Evolutionary conservation across 805 yeast genomes (phyloP).

Genomic region (Spencermartinsiella europaea): DNA sequence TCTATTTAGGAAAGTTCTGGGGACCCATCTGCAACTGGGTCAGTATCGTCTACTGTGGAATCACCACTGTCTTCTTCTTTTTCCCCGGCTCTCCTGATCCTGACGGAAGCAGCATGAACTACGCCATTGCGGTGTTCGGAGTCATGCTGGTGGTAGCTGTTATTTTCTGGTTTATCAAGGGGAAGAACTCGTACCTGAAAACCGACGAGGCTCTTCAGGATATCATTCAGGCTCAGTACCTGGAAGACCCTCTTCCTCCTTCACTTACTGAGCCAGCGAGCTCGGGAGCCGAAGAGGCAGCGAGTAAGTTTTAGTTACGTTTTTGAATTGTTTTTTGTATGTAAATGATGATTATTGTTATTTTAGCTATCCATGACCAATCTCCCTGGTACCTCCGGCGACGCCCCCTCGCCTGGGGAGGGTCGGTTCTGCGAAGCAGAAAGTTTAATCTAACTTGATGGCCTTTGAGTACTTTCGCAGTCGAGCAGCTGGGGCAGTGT

Average conservation of each 20-base stretch:
- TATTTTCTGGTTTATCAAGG: constrained; percentile 14
- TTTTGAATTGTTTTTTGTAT: too few relatives aligned
- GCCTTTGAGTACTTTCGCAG: constrained; percentile 6
- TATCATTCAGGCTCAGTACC: constrained; percentile 4
- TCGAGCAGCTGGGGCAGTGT: constrained; percentile 37
- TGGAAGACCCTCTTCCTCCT: constrained; percentile 2
- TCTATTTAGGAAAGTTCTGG: constrained; percentile 17
- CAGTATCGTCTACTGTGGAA: constrained; percentile 13
- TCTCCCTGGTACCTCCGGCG: too few relatives aligned
- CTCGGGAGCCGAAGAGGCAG: too few relatives aligned
- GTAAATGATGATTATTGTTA: too few relatives aligned
- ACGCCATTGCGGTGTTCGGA: constrained; percentile 56
- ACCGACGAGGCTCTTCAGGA: constrained; percentile 8
- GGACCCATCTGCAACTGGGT: constrained; percentile 18
- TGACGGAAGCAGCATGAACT: constrained; percentile 44
- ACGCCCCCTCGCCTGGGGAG: too few relatives aligned
- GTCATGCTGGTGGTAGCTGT: constrained; percentile 15
- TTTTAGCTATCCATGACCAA: too few relatives aligned
- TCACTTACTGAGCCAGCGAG: too few relatives aligned
- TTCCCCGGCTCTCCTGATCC: constrained; percentile 30
- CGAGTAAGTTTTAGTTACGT: too few relatives aligned
- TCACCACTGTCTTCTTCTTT: constrained; percentile 19
- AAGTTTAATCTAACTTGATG: background rate
- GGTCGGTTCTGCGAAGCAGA: too few relatives aligned
- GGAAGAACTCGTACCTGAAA: constrained; percentile 19